Conservation (phyloP, 1,284 basidiomycete species). For the Cronartium quercuum region DNA sequence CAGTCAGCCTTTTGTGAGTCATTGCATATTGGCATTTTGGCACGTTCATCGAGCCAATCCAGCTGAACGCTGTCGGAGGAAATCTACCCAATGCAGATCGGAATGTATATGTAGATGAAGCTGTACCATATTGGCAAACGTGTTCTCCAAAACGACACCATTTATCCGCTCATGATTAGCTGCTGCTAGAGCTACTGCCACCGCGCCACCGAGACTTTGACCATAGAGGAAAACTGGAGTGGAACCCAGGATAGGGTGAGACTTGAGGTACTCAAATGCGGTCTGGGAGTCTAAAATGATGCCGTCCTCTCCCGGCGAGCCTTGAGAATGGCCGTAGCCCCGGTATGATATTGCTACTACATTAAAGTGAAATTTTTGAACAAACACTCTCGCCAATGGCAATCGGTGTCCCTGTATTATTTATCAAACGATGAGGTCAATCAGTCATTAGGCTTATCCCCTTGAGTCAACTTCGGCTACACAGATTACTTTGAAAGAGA, state of each 20-base stretch:
- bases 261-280: slow-evolving; percentile 4
- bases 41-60: no score
- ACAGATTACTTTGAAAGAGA: not conserved
- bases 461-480: not conserved
- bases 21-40: no score
- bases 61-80: no score
- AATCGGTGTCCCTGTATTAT: slow-evolving; percentile 17
- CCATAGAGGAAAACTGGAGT: slow-evolving; percentile 13
- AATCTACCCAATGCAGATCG: no score
- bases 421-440: not conserved
- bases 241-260: not conserved
- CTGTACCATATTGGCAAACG: slow-evolving; percentile 31
- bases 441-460: not conserved
- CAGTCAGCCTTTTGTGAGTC: not conserved
- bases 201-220: slow-evolving; percentile 34
- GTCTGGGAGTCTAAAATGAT: slow-evolving; percentile 24
- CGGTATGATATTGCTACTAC: slow-evolving; percentile 33
- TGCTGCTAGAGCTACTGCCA: not conserved
- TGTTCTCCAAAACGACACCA: slow-evolving; percentile 36
- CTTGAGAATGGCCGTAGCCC: slow-evolving; percentile 34
- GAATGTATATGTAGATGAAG: not conserved
- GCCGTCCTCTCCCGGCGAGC: slow-evolving; percentile 14
- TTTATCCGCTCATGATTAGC: slow-evolving; percentile 5
- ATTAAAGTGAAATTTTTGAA: slow-evolving; percentile 5
- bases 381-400: slow-evolving; percentile 17